phyloP scores from a whole-genome alignment of 2,329 filamentous ascomycete genomes.

The Apiospora arundinis region DNA sequence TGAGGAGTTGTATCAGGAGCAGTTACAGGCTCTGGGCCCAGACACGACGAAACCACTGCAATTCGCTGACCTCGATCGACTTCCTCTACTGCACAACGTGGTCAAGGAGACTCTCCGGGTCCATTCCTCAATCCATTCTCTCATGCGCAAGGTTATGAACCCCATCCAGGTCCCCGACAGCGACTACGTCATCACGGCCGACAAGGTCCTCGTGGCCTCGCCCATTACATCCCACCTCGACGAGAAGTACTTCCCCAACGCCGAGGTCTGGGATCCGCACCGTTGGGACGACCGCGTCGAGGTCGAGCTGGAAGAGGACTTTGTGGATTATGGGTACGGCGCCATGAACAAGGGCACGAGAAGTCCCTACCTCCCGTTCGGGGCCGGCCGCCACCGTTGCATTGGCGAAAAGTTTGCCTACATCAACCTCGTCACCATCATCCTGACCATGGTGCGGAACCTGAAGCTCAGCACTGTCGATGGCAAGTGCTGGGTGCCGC shows the following conservation, averaged over 20 bases:
- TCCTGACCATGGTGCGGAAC: conserved; percentile 65
- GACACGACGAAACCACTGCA: conserved; percentile 60
- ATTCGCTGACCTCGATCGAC: conserved; percentile 63
- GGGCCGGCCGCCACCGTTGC: conserved; percentile 74
- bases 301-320: conserved; percentile 27
- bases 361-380: conserved; percentile 71
- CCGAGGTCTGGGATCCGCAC: conserved; percentile 65
- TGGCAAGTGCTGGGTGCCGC: conserved; percentile 59
- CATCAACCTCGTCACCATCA: conserved; percentile 69
- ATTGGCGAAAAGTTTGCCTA: conserved; percentile 82
- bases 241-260: conserved; percentile 66
- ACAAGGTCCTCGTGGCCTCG: conserved; percentile 48
- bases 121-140: conserved; percentile 74
- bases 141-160: conserved; percentile 75
- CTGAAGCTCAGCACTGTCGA: conserved; percentile 65
- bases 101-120: conserved; percentile 77
- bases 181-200: conserved; percentile 63
- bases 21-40: no score
- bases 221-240: conserved; percentile 47
- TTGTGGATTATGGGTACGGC: conserved; percentile 39
- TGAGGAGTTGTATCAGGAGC: conserved; percentile 74
- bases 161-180: conserved; percentile 65
- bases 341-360: conserved; percentile 40
- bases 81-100: conserved; percentile 68
- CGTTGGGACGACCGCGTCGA: conserved; percentile 60